Conservation (phyloP, 805 yeast genomes). For the Kluyveromyces siamensis region DNA sequence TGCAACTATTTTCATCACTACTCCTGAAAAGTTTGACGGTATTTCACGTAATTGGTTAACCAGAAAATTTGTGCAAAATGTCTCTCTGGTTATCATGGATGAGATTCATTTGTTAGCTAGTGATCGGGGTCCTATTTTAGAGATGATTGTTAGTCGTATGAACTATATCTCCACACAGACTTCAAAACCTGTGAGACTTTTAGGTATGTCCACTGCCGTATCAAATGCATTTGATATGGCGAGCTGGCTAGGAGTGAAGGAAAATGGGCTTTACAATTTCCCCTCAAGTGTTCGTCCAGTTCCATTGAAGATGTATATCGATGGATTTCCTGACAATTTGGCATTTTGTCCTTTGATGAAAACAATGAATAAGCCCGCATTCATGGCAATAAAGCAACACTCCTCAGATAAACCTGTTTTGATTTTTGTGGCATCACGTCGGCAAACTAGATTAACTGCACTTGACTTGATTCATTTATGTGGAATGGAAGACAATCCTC, state of each 20-base stretch:
- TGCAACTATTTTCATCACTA: slow-evolving; percentile 85
- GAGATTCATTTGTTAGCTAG: slow-evolving; percentile 95
- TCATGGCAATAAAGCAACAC: slow-evolving; percentile 85
- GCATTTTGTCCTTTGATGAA: slow-evolving; percentile 71
- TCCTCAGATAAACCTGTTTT: slow-evolving; percentile 90
- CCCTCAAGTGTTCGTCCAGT: slow-evolving; percentile 91
- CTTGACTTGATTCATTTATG: slow-evolving; percentile 65
- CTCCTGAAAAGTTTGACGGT: slow-evolving; percentile 97
- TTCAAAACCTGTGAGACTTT: slow-evolving; percentile 80
- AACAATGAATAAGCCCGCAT: slow-evolving; percentile 68
- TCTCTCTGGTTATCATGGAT: slow-evolving; percentile 82
- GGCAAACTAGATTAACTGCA: slow-evolving; percentile 85
- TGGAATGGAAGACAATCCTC: slow-evolving; percentile 44
- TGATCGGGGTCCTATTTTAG: slow-evolving; percentile 96
- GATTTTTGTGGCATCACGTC: slow-evolving; percentile 93
- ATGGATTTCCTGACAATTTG: slow-evolving; percentile 77
- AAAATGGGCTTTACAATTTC: slow-evolving; percentile 87
- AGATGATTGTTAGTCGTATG: slow-evolving; percentile 91
- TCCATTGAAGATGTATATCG: slow-evolving; percentile 79
- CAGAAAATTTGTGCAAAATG: slow-evolving; percentile 82
- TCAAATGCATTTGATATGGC: slow-evolving; percentile 93
- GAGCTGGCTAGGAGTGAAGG: slow-evolving; percentile 82
- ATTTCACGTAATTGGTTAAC: slow-evolving; percentile 81
- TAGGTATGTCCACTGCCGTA: slow-evolving; percentile 89
- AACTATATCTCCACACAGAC: slow-evolving; percentile 44